Conservation (phyloP, 805 yeast genomes). For the Yamadazyma ubonensis region DNA sequence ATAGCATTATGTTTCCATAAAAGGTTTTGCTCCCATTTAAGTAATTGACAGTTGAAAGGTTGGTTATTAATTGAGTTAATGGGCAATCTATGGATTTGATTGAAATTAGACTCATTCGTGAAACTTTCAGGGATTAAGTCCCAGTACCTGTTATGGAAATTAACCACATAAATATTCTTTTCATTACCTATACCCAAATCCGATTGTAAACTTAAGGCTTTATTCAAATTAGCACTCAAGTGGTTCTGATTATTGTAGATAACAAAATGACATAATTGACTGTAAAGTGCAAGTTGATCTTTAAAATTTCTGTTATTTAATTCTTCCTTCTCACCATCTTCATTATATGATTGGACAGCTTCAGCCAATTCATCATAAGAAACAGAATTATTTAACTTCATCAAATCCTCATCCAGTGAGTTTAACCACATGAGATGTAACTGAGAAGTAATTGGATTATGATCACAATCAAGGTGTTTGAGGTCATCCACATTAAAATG, state of each 20-base stretch:
- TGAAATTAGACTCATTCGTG: slow-evolving; percentile 14
- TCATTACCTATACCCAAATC: slow-evolving; percentile 11
- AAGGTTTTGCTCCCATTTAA: slow-evolving; percentile 34
- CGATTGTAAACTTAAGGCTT: slow-evolving; percentile 16
- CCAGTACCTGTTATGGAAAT: slow-evolving; percentile 16
- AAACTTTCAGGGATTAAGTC: slow-evolving; percentile 12
- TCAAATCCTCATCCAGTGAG: slow-evolving; percentile 9
- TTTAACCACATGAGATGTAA: slow-evolving; percentile 20
- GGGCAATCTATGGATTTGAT: slow-evolving; percentile 13
- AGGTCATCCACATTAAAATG: slow-evolving; percentile 9
- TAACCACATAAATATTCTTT: slow-evolving; percentile 21
- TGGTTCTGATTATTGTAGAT: slow-evolving; percentile 27
- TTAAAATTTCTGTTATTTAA: slow-evolving; percentile 32
- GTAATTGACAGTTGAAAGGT: slow-evolving; percentile 20
- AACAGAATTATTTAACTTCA: slow-evolving; percentile 19
- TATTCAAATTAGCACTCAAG: slow-evolving; percentile 18
- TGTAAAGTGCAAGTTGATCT: slow-evolving; percentile 30
- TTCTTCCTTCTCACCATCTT: slow-evolving; percentile 1
- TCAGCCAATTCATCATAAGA: slow-evolving; percentile 16
- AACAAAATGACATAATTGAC: slow-evolving; percentile 32
- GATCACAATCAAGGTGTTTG: slow-evolving; percentile 6
- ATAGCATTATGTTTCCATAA: slow-evolving; percentile 32
- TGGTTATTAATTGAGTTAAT: slow-evolving; percentile 19
- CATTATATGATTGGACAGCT: neutral
- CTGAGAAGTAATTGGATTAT: slow-evolving; percentile 12